Evolutionary conservation across 2,329 filamentous ascomycete genomes (phyloP), one percentile per base, ranked within the genome.

Genomic region (Trichoderma lentiforme): DNA sequence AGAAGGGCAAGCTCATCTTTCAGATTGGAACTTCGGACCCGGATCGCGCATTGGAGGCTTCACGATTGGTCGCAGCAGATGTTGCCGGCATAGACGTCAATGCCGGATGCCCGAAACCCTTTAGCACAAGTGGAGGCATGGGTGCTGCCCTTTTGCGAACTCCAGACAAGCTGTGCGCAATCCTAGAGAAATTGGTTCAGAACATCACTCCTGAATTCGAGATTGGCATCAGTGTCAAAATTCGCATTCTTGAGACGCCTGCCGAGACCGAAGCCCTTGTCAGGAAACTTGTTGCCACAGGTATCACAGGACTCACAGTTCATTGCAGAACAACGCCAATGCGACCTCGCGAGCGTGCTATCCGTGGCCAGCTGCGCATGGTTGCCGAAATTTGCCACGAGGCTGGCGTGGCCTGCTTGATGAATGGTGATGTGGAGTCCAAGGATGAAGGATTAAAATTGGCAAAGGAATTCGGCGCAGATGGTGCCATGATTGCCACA

Each of bases 281-380:
- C 15, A 86, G 90, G 66, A 87, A 89, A 71, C 89, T 99, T 3
- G 93, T 93, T 75, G 88, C 87, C 65, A 99, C 96, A 0, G 96
- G 96, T 2, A 98, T 99, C 79, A 96, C 91, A 2, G 95, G 93
- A 0, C 84, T 99, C 74, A 98, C 96, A 0, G 89, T 99, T 1
- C 96, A 99, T 84, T 99, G 96, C 82, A 93, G 96, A 28, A 99
- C 96, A 0, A 95, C 95, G 6, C 93, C 95, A 1, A 99, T 99
- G 96, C 89, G 96, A 47, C 95, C 95, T 2, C 87, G 95, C 62
- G 94, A 98, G 82, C 88, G 90, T 28, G 96, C 95, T 3, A 94
- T 98, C 72, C 89, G 96, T 21, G 91, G 90, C 28, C 95, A 98
- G 82, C 85, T 99, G 73, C 87, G 87, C 72, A 97, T 97, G 93